Evolutionary conservation across 2,329 filamentous ascomycete species (phyloP).

Genomic region (Emergomyces orientalis): DNA sequence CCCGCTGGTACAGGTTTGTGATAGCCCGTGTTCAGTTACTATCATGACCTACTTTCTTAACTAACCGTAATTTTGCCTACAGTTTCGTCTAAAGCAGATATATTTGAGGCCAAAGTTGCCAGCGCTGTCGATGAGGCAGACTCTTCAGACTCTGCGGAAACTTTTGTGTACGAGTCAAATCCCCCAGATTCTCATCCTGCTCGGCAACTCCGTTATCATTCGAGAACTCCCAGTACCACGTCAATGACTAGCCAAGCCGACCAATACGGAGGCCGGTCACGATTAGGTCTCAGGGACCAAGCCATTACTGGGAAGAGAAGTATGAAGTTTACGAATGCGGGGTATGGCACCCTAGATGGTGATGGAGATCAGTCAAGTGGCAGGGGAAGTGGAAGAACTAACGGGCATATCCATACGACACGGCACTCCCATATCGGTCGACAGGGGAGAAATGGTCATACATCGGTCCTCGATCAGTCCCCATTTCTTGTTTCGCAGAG

Average conservation of each 20-base stretch:
- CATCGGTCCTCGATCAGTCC: constrained; percentile 67
- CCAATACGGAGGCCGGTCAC: constrained; percentile 44
- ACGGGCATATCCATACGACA: constrained; percentile 49
- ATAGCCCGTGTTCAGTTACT: background rate
- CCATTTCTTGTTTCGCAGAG: constrained; percentile 56
- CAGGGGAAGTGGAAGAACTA: constrained; percentile 53
- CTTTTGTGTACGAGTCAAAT: constrained; percentile 98
- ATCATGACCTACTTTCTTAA: background rate
- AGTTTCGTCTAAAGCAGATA: constrained; percentile 92
- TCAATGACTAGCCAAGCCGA: constrained; percentile 52
- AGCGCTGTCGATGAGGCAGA: constrained; percentile 93
- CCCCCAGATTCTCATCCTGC: constrained; percentile 52
- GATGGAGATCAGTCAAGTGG: constrained; percentile 58
- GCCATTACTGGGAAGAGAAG: constrained; percentile 68
- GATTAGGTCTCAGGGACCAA: constrained; percentile 55
- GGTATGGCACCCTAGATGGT: constrained; percentile 46
- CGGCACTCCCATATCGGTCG: constrained; percentile 75
- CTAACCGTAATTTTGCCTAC: constrained; percentile 28
- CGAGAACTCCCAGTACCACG: constrained; percentile 85
- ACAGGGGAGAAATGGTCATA: constrained; percentile 62
- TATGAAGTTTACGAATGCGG: constrained; percentile 87
- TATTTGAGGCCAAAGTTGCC: constrained; percentile 94
- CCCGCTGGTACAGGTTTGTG: constrained; percentile 21
- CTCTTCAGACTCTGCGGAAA: constrained; percentile 95
- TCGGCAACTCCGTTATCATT: constrained; percentile 71